Base-by-base conservation (phyloP, 1,284 basidiomycete genomes). In the Trametes sp. region DNA sequence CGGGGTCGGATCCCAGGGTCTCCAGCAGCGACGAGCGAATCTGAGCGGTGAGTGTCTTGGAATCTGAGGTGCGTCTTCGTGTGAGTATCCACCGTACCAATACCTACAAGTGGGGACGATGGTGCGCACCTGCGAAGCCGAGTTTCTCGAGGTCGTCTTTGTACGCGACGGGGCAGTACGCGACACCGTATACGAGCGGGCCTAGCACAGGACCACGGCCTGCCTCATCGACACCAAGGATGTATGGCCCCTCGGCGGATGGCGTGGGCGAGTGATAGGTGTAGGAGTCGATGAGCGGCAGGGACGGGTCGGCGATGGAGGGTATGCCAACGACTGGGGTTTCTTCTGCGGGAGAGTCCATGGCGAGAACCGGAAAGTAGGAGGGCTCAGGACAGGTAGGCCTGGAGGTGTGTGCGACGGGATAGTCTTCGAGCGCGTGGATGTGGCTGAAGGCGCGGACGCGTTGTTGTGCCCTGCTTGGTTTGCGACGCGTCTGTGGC, bases 141-240 rank as follows among this genome's bases (percentile, higher is more conserved):
- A 98, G 83, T 6, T 82, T 76, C 53, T 94, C 89, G 53, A 99
- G 78, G 14, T 87, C 77, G 9, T 90, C 86, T 69, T 90, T 84
- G 78, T 94, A 98, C 11, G 88, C 80, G 4, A 85, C 80, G 0
- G 95, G 94, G 71, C 96, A 98, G 75, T 95, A 98, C 0, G 97
- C 95, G 26, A 97, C 87, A 1, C 94, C 97, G 72, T 99, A 99
- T 0, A 99, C 97, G 68, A 98, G 86, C 0, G 97, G 97, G 54
- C 95, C 96, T 0, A 98, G 81, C 1, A 96, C 96, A 14, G 96
- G 97, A 0, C 98, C 97, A 62, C 97, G 84, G 1, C 97, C 97
- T 0, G 97, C 97, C 76, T 99, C 97, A 76, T 99, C 97, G 8
- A 99, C 95, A 38, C 97, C 97, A 59, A 99, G 88, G 54, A 98